Evolutionary conservation across 257 asterid species (phyloP), one percentile per base, ranked within the genome.

Genomic region (Coffea eugenioides): DNA sequence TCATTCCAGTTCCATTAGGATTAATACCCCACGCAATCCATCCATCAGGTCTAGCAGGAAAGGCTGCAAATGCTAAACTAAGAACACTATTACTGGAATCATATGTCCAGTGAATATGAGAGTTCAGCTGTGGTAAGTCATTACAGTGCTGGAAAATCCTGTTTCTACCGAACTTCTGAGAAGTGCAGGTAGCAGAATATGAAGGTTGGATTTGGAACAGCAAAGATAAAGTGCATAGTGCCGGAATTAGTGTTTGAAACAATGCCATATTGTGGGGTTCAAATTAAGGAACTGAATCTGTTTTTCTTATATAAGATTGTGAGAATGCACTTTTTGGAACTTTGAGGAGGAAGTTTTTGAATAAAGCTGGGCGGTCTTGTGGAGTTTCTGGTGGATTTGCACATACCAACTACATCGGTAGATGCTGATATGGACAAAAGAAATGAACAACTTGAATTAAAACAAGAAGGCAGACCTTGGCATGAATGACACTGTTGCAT

Each of bases 21-120:
- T 93, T 93, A 65, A 93, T 88, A 45, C 94, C 97, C 97, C 98
- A 95, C 0, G 97, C 94, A 68, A 95, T 78, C 98, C 98, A 95
- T 2, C 98, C 95, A n/a, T 80, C 45, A 71, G 97, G 88, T 16
- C 70, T 76, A 12, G 88, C 82, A 21, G 93, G 93, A 18, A 89
- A 83, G 2, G 94, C 97, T 23, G 83, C 59, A 88, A 91, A 94
- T 56, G 93, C 94, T 65, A 94, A 0, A 31, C 87, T 77, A 54
- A 93, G 85, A 0, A 88, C 81, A 70, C 86, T 80, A 2, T 49
- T 68, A 52, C 82, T 11, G 10, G 90, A 76, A 78, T 88, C 75
- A 78, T 84, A 89, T 77, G 78, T 86, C 92, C 94, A 93, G 82
- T 90, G 97, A 83, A 94, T 91, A 82, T 43, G 86, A 79, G 98